phyloP scores from a whole-genome alignment of 495 filamentous ascomycete species.

The Hypomontagnella monticulosa region DNA sequence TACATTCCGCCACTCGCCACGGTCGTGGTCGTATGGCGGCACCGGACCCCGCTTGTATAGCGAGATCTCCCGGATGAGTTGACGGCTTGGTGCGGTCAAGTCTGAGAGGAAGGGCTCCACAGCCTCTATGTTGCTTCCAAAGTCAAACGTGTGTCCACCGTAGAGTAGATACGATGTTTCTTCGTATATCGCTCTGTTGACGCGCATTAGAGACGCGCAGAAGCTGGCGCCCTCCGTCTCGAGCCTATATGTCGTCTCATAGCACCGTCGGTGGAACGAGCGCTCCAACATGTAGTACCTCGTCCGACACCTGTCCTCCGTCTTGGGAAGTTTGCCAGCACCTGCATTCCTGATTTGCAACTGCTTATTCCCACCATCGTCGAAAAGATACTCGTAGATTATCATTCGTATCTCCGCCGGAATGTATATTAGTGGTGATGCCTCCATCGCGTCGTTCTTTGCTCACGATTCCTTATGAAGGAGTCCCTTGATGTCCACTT shows the following conservation, averaged over 20 bases:
- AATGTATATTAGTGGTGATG: constrained; percentile 42
- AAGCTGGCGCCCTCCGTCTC: constrained; percentile 46
- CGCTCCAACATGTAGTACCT: constrained; percentile 48
- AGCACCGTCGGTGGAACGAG: constrained; percentile 46
- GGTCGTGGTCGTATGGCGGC: constrained; percentile 60
- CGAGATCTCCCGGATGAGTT: constrained; percentile 53
- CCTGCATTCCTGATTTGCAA: constrained; percentile 39
- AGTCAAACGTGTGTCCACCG: constrained; percentile 60
- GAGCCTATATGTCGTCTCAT: constrained; percentile 59
- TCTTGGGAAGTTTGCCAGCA: constrained; percentile 22
- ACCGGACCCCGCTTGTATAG: constrained; percentile 60
- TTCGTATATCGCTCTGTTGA: constrained; percentile 56
- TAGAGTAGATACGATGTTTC: constrained; percentile 63
- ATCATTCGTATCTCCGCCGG: constrained; percentile 66
- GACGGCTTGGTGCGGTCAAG: constrained; percentile 55
- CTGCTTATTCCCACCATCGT: constrained; percentile 45
- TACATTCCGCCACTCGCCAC: constrained; percentile 59
- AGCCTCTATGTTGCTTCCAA: constrained; percentile 62
- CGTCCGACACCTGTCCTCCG: constrained; percentile 28
- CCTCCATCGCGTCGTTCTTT: constrained; percentile 22
- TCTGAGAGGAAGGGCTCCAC: constrained; percentile 65
- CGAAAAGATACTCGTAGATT: constrained; percentile 65
- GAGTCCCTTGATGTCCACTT: background rate
- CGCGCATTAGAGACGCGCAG: constrained; percentile 56
- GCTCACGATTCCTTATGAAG: background rate